Percentiles rank a stretch among this genome's conserved stretches.
Conservation (phyloP, 257 asterid genomes). For the Solanum etuberosum region DNA sequence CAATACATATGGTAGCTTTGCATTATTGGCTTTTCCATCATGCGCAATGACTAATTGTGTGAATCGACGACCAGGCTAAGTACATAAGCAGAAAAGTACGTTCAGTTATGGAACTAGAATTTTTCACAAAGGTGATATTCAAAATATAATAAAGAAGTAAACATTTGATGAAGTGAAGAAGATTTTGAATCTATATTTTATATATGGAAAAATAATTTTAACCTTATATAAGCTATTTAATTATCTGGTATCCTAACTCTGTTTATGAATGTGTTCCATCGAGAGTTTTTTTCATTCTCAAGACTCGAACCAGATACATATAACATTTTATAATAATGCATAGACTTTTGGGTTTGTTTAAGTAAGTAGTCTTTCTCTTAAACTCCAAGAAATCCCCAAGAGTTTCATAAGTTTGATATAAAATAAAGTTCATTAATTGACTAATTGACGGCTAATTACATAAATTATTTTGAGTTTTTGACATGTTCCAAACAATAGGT, state of each 20-base stretch:
- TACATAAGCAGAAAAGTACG: not conserved
- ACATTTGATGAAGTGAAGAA: too few relatives aligned
- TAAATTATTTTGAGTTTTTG: not conserved
- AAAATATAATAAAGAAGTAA: not conserved
- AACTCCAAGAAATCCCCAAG: not conserved
- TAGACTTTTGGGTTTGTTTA: not conserved
- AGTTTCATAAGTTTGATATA: not conserved
- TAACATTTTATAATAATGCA: not conserved
- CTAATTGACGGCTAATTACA: not conserved
- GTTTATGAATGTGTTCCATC: not conserved
- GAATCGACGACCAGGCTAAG: not conserved
- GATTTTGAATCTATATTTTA: not conserved
- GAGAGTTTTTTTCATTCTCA: not conserved
- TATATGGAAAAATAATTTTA: too few relatives aligned
- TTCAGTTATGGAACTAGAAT: not conserved
- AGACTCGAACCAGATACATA: not conserved
- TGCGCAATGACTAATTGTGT: not conserved
- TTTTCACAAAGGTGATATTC: not conserved
- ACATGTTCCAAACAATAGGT: not conserved
- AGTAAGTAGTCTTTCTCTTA: conserved; percentile 4
- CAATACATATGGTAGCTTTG: not conserved
- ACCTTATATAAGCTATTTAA: not conserved
- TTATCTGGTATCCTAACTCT: too few relatives aligned
- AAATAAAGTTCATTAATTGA: not conserved
- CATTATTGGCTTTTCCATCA: not conserved